phyloP scores from a whole-genome alignment of 73 alveolate species.

The Paramecium octaurelia region DNA sequence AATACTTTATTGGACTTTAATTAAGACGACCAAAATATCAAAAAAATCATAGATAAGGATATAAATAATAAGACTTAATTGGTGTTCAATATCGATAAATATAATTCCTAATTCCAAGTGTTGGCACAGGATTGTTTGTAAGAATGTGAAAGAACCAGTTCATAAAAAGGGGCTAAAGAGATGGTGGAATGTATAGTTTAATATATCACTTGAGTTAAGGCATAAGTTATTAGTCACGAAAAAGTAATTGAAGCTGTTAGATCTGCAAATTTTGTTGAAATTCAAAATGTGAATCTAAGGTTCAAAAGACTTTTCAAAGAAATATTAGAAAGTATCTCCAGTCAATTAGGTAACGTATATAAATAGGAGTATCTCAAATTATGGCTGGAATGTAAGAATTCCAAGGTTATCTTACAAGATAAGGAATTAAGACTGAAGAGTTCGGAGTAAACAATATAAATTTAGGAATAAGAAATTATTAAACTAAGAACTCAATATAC shows the following conservation, averaged over 20 bases:
- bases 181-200: neutral
- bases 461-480: neutral
- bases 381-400: neutral
- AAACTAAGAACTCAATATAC: neutral
- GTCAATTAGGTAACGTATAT: neutral
- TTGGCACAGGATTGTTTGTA: neutral
- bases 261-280: slow-evolving; percentile 17
- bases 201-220: neutral
- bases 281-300: neutral
- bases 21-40: neutral
- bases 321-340: neutral
- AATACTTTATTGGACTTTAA: neutral
- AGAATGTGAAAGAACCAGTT: neutral
- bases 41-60: neutral
- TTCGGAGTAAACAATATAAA: neutral
- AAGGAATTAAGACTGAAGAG: neutral
- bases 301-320: neutral
- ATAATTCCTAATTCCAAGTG: neutral
- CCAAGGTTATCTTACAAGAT: neutral
- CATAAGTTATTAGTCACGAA: neutral
- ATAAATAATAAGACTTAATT: neutral
- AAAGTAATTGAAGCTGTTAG: slow-evolving; percentile 41
- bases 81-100: neutral
- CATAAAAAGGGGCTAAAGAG: neutral
- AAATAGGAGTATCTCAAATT: neutral